These are phyloP conservation scores for Geotrichum macrosporum DNA, from an alignment of 1,139 yeast species.

Conservation along the genomic window DNA sequence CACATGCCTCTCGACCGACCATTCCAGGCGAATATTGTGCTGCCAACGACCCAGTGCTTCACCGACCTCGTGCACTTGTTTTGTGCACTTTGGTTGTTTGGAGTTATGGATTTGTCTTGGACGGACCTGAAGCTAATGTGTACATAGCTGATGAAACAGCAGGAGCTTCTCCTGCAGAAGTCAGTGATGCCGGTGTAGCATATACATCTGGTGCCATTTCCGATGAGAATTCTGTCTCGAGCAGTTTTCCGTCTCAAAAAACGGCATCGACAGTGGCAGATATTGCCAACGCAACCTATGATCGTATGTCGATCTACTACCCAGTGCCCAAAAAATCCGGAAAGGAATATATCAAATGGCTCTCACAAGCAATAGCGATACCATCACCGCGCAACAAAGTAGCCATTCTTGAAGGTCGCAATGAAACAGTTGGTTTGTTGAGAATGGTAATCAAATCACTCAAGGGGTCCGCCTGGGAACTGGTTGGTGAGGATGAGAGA, in stretches of 20 bases:
- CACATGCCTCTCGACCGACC: slow-evolving; percentile 31
- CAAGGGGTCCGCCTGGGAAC: slow-evolving; percentile 32
- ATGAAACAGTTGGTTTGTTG: slow-evolving; percentile 36
- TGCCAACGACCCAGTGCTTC: slow-evolving; percentile 50
- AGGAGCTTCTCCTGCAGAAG: too few relatives aligned
- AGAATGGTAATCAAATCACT: slow-evolving; percentile 33
- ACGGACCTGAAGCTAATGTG: slow-evolving; percentile 52
- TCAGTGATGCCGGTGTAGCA: not conserved
- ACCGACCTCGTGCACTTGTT: slow-evolving; percentile 55
- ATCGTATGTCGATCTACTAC: not conserved
- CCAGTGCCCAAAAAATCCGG: slow-evolving; percentile 8
- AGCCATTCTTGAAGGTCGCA: slow-evolving; percentile 25
- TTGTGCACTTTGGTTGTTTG: slow-evolving; percentile 53
- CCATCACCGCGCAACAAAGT: slow-evolving; percentile 10
- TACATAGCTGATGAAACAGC: slow-evolving; percentile 3
- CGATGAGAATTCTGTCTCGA: not conserved
- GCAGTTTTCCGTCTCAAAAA: too few relatives aligned
- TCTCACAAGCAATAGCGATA: slow-evolving; percentile 3
- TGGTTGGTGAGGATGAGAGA: slow-evolving; percentile 35
- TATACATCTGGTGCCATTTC: not conserved
- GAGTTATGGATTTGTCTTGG: slow-evolving; percentile 50
- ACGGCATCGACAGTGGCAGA: too few relatives aligned
- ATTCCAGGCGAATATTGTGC: slow-evolving; percentile 40
- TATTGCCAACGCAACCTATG: not conserved
- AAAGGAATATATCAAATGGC: slow-evolving; percentile 10